phyloP scores from a whole-genome alignment of 192 early-diverging fungal species.

The Entomortierella lignicola region DNA sequence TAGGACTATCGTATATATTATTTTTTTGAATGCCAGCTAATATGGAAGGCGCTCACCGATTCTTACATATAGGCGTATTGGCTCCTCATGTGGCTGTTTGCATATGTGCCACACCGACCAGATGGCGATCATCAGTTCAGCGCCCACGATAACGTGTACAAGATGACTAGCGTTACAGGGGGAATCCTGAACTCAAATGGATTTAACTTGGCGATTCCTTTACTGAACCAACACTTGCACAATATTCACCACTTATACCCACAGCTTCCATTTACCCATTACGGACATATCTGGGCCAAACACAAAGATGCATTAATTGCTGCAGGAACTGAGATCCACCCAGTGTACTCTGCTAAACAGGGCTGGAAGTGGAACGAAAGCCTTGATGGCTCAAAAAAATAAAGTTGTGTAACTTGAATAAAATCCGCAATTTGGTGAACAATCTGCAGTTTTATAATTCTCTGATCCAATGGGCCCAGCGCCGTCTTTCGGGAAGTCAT shows the following conservation, averaged over 20 bases:
- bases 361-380: slow-evolving; percentile 38
- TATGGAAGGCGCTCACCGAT: too few relatives aligned
- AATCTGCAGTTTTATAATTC: not conserved
- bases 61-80: slow-evolving; percentile 25
- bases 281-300: slow-evolving; percentile 42
- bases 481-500: too few relatives aligned
- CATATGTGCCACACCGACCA: slow-evolving; percentile 39
- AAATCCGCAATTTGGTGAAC: not conserved
- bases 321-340: slow-evolving; percentile 35
- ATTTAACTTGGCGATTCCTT: slow-evolving; percentile 35
- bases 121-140: slow-evolving; percentile 35
- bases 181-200: slow-evolving; percentile 39
- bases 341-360: slow-evolving; percentile 23
- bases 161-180: slow-evolving; percentile 42
- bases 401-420: too few relatives aligned
- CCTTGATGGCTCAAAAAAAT: slow-evolving; percentile 5
- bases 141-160: slow-evolving; percentile 45
- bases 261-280: slow-evolving; percentile 41
- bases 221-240: slow-evolving; percentile 51
- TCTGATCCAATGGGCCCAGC: not conserved
- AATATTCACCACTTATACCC: slow-evolving; percentile 51
- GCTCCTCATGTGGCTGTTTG: slow-evolving; percentile 45
- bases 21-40: too few relatives aligned
- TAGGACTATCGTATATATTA: not conserved
- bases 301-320: slow-evolving; percentile 44